Evolutionary conservation across 805 yeast genomes (phyloP), one percentile per base, ranked within the genome.

Genomic region (Starmerella floricola): DNA sequence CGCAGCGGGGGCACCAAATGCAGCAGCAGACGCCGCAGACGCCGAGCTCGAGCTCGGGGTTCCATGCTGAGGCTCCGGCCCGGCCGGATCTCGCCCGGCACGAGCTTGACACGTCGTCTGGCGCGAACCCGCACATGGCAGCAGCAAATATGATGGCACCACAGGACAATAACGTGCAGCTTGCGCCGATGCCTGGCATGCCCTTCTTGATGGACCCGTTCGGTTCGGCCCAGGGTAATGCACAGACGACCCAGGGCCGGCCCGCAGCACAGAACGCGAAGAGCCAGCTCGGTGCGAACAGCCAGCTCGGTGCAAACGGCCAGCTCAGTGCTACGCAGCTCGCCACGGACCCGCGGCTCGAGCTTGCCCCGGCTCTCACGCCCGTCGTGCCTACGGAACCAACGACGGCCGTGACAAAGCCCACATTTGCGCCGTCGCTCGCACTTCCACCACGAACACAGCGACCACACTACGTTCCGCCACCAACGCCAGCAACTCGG

Each of bases 21-120:
- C 52, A 37, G 37, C 36, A 33, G 19, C 34, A 30, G 29, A 45
- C 48, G 4, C 48, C 48, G 15, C 48, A 42, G 19, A 41, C 48
- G 15, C 48, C 48, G 8, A n/a, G 21, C 13, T 21, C 35, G 23
- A 18, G 26, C 6, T 3, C 20, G 15, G 26, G 18, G n/a, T n/a
- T n/a, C n/a, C n/a, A n/a, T n/a, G n/a, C n/a, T n/a, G n/a, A n/a
- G n/a, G n/a, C n/a, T n/a, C n/a, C n/a, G n/a, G n/a, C n/a, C n/a
- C n/a, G n/a, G n/a, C n/a, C n/a, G n/a, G n/a, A n/a, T n/a, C n/a
- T n/a, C n/a, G n/a, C n/a, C n/a, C n/a, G n/a, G n/a, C n/a, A n/a
- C n/a, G n/a, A n/a, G n/a, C n/a, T n/a, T n/a, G n/a, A n/a, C n/a
- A n/a, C n/a, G n/a, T n/a, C n/a, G n/a, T n/a, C n/a, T n/a, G n/a